Base-by-base conservation (phyloP, 2,329 filamentous ascomycete species). In the Aspergillus sp. region DNA sequence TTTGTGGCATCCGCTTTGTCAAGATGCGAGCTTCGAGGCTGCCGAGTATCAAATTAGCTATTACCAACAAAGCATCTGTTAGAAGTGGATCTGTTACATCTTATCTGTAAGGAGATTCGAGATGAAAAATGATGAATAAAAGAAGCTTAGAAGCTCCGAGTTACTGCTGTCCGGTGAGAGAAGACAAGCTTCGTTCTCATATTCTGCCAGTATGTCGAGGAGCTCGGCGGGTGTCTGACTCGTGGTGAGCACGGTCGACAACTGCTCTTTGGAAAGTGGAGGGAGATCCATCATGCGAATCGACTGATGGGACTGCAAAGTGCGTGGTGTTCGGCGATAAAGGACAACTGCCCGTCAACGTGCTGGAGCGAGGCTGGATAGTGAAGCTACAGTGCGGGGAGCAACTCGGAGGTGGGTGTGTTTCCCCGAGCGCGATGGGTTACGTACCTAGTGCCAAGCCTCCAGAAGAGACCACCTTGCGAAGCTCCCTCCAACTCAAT, bases 391-490 rank as follows among this genome's bases (percentile, higher is more conserved):
- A 47, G 52, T 61, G 60, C 58, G 61, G 62, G 61, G 61, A 61
- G 36, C 54, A 46, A 53, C 47, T 53, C 57, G 58, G 61, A 61
- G 57, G 55, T 52, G 19, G 19, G 19, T 19, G 19, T 19, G 19
- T 19, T 49, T 56, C 49, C 47, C 53, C 53, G 52, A 48, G 19
- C 19, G 19, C 19, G 19, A 26, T 13, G 19, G 12, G 31, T 42
- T 48, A 37, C 38, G 48, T 53, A 48, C 48, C 48, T 53, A 52
- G 50, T 50, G 65, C 66, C 66, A 69, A 69, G 66, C 57, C 54
- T 48, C 49, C 50, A 52, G 55, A 65, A 67, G 61, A 64, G 65
- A 68, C 64, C 66, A 68, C 65, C 65, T 68, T 65, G 64, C 64
- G 60, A 54, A 19, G 49, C 47, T 45, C 50, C 53, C 47, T 45